Conservation (phyloP, 2,329 filamentous ascomycete species). For the Domatiomyces globalis region DNA sequence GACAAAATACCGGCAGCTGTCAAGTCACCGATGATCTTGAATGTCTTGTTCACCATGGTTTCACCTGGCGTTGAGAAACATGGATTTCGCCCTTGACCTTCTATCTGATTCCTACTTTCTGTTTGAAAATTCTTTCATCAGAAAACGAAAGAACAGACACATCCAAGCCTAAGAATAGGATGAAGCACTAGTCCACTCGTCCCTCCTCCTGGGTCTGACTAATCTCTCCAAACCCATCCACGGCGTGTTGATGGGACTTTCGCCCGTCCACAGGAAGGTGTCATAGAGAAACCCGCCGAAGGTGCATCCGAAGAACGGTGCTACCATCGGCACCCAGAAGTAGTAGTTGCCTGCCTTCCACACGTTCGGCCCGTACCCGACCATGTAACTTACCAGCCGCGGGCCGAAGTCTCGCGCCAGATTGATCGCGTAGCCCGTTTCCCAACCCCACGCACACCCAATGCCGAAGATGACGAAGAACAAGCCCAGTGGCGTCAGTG, state of each 20-base stretch:
- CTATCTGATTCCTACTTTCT: constrained; percentile 1
- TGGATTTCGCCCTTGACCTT: no score
- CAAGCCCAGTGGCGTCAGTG: constrained; percentile 45
- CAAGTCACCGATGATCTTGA: constrained; percentile 11
- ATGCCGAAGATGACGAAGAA: constrained; percentile 57
- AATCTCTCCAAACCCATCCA: constrained; percentile 49
- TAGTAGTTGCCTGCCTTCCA: constrained; percentile 57
- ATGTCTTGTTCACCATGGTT: no score
- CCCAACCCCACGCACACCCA: constrained; percentile 59
- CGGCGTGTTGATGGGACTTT: constrained; percentile 53
- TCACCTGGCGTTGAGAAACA: no score
- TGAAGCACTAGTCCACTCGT: constrained; percentile 52
- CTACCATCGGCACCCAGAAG: constrained; percentile 63
- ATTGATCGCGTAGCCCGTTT: constrained; percentile 65
- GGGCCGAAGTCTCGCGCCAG: constrained; percentile 59
- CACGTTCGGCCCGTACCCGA: constrained; percentile 54
- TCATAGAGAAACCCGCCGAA: constrained; percentile 57
- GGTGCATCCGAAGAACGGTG: constrained; percentile 50
- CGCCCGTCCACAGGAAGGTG: constrained; percentile 52
- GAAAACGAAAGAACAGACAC: not conserved
- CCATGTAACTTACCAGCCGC: constrained; percentile 48
- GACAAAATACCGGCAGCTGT: no score
- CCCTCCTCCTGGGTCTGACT: constrained; percentile 53
- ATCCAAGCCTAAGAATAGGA: not conserved
- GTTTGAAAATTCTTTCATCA: constrained; percentile 1